Base-by-base conservation (phyloP, 2,329 filamentous ascomycete genomes). In the Stemphylium lycopersici region DNA sequence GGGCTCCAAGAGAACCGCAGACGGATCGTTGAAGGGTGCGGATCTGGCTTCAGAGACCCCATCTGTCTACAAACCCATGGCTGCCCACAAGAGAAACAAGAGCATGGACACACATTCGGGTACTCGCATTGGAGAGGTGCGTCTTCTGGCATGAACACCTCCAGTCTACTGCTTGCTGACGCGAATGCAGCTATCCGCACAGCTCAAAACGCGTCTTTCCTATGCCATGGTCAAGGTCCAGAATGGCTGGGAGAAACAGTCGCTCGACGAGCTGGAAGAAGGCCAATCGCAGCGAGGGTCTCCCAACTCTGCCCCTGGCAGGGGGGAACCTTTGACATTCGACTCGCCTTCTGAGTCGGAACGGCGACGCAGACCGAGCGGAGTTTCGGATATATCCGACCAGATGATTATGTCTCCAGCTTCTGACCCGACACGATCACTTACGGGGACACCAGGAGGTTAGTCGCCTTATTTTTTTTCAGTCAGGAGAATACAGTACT, bases 191-290 rank as follows among this genome's bases (percentile, higher is more conserved):
- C 79, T 91, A 48, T 91, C 90, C 36, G 85, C 87, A 49, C 90
- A 93, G 70, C 83, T 98, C 47, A 89, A 88, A 70, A 88, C 91
- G 45, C 89, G 91, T 66, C 83, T 98, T 24, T 91, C 91, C 6
- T 97, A 97, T 75, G 93, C 93, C 61, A 95, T 96, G 84, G 84
- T 96, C 71, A 97, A 96, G 76, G 90, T 97, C 36, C 91, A 77
- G 60, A 87, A 96, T 70, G 91, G 91, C 54, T 95, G 92, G 89
- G 90, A 96, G 76, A 84, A 87, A 44, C 87, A 89, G 59, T 87
- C 86, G 15, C 85, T 95, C 53, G 87, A 89, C 50, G 90, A 93
- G 74, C 84, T 93, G 26, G 91, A 93, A 76, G 85, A 84, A 41
- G 77, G 91, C 36, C 85, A 90, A 8, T 90, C 90, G 1, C 86